Evolutionary conservation across 768 basidiomycete genomes (phyloP).

Genomic region (Tulasnella sp.): DNA sequence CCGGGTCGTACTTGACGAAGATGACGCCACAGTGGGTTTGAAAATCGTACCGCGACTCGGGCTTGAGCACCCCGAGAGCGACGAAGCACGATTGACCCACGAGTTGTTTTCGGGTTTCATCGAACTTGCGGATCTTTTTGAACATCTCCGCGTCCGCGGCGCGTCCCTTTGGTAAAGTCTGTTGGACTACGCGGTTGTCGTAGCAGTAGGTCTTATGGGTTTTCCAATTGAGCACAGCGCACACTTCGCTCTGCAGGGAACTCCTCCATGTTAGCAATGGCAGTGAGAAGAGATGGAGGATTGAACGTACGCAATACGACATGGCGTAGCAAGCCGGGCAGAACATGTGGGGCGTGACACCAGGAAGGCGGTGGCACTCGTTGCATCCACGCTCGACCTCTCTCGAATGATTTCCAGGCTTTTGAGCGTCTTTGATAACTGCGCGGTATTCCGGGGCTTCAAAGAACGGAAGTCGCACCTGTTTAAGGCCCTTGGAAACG

Average conservation of each 20-base stretch:
- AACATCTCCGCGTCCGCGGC: background rate
- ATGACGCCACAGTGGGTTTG: no score
- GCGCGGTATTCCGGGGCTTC: background rate
- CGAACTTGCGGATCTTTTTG: conserved; percentile 3
- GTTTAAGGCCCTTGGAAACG: background rate
- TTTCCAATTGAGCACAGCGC: background rate
- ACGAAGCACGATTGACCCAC: no score
- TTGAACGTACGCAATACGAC: background rate
- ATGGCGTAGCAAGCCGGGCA: background rate
- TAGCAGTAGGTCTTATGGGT: background rate
- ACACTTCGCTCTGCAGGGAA: background rate
- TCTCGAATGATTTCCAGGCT: background rate
- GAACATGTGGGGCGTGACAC: background rate
- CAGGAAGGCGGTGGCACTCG: background rate
- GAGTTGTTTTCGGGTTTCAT: background rate
- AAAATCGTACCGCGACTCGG: no score
- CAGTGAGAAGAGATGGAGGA: background rate
- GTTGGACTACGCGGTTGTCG: background rate
- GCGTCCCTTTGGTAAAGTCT: background rate
- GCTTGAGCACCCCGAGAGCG: no score
- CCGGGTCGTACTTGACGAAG: no score
- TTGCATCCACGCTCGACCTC: background rate
- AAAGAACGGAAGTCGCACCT: background rate
- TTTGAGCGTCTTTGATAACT: background rate
- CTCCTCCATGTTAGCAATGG: background rate